Evolutionary conservation across 345 rosid species (phyloP), one percentile per base, ranked within the genome.

Genomic region (Microcos paniculata): DNA sequence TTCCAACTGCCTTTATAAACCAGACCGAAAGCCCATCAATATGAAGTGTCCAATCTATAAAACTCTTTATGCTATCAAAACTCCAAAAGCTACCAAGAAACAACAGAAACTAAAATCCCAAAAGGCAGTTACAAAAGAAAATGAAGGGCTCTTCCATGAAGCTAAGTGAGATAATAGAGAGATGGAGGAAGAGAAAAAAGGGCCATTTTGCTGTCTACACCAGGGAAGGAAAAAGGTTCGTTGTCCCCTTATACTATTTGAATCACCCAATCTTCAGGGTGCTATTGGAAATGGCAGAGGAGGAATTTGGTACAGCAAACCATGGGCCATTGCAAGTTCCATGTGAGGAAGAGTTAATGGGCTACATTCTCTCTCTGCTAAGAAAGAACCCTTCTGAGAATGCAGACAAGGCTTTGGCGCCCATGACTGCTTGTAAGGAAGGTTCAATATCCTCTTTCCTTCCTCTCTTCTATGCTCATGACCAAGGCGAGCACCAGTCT

Each of bases 251-350:
- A 24, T 79, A 74, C 49, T 83, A 86, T 76, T 79, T 87, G 76
- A 85, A 85, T 55, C 88, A 88, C 65, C 89, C 90, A 14, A 87
- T 88, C 74, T 87, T 87, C 76, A 81, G 81, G 76, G 90, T 83
- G 4, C 51, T 86, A 13, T 33, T 85, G 67, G 86, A 88, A 76
- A 86, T 86, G 90, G 24, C 31, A 1, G 64, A 61, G 64, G 64
- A 61, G 40, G 64, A 61, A n/a, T 61, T 30, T 61, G 90, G 85
- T 43, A 78, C 83, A 9, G 76, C 80, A 5, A 73, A 76, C 33
- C 72, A 81, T 73, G 87, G 92, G 30, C 92, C 92, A 16, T 62
- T 88, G 4, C 79, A 82, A 71, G 85, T 88, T 70, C 90, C 92
- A 53, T 88, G 88, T 33, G 85, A 83, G 62, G 85, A 88, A 80